These are phyloP conservation scores for Penicillium sclerotigenum DNA, from an alignment of 2,329 filamentous ascomycete genomes.

Conservation along the genomic window DNA sequence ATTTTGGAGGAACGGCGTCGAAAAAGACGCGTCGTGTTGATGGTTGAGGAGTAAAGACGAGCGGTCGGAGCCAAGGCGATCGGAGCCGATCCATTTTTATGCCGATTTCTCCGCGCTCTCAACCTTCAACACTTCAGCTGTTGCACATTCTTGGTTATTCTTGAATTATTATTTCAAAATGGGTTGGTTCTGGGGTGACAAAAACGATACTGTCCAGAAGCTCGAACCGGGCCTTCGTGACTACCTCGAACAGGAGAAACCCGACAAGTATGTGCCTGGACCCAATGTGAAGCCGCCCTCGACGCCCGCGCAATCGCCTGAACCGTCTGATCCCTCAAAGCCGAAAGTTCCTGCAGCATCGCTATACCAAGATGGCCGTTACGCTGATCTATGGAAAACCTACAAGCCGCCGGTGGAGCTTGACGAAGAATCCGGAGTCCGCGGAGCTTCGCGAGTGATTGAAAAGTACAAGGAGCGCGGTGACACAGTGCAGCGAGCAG, in stretches of 20 bases:
- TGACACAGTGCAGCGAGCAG: conserved; percentile 71
- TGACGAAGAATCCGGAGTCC: conserved; percentile 67
- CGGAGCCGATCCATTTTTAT: conserved; percentile 27
- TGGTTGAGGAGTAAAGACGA: conserved; percentile 18
- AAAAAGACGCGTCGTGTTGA: conserved; percentile 34
- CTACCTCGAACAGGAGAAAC: conserved; percentile 79
- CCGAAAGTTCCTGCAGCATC: conserved; percentile 50
- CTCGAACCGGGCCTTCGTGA: conserved; percentile 81
- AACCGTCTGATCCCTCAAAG: conserved; percentile 27
- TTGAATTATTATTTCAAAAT: conserved; percentile 37
- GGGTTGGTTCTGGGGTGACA: conserved; percentile 61
- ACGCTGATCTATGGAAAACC: conserved; percentile 87
- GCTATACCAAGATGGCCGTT: conserved; percentile 66
- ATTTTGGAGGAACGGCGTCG: conserved; percentile 36
- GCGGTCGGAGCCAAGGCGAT: conserved; percentile 21
- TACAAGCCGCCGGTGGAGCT: conserved; percentile 68
- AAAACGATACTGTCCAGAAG: conserved; percentile 65
- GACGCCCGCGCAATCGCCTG: conserved; percentile 18
- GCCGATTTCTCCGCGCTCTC: conserved; percentile 23
- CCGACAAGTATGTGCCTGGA: conserved; percentile 61
- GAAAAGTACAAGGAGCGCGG: conserved; percentile 82
- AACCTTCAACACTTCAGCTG: not conserved
- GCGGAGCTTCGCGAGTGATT: conserved; percentile 78
- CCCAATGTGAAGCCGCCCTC: conserved; percentile 27
- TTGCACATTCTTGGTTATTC: not conserved